A percentile compares a stretch with the other conserved stretches of the same genome.
These are phyloP conservation scores for Populus nigra DNA, from an alignment of 345 rosid genomes.

Conservation along the genomic window DNA sequence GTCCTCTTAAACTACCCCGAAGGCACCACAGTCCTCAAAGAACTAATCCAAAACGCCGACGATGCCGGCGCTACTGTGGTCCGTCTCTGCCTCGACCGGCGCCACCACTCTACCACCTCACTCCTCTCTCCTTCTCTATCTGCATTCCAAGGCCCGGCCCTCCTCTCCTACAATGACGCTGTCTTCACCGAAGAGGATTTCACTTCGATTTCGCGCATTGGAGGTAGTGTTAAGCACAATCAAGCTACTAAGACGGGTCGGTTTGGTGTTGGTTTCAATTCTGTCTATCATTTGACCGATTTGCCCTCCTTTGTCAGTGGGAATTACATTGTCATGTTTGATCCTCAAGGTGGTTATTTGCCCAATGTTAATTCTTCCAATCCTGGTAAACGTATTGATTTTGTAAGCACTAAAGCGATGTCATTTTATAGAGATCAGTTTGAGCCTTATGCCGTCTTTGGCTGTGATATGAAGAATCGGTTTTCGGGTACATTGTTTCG, in stretches of 20 bases:
- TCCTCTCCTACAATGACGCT: conserved; percentile 78
- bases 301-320: conserved; percentile 95
- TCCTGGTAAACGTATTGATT: conserved; percentile 92
- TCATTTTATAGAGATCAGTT: conserved; percentile 72
- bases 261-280: conserved; percentile 96
- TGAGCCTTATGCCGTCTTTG: conserved; percentile 80
- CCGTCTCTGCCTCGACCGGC: conserved; percentile 84
- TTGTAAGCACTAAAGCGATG: conserved; percentile 68
- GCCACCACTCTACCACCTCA: conserved; percentile 51
- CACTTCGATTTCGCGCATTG: conserved; percentile 78
- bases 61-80: conserved; percentile 90
- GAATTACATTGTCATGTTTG: conserved; percentile 74
- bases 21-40: conserved; percentile 89
- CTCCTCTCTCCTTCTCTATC: conserved; percentile 60
- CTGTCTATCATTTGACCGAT: conserved; percentile 92
- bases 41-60: conserved; percentile 92
- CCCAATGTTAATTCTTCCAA: conserved; percentile 84
- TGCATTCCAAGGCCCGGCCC: conserved; percentile 87
- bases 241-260: conserved; percentile 92
- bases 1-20: conserved; percentile 91
- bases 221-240: conserved; percentile 76
- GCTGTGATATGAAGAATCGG: conserved; percentile 73
- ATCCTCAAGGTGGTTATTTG: conserved; percentile 82
- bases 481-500: conserved; percentile 87
- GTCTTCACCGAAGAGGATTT: conserved; percentile 92